Base-by-base conservation (phyloP, 371 early-diverging fungal species). In the Syncephalastrum contaminatum region DNA sequence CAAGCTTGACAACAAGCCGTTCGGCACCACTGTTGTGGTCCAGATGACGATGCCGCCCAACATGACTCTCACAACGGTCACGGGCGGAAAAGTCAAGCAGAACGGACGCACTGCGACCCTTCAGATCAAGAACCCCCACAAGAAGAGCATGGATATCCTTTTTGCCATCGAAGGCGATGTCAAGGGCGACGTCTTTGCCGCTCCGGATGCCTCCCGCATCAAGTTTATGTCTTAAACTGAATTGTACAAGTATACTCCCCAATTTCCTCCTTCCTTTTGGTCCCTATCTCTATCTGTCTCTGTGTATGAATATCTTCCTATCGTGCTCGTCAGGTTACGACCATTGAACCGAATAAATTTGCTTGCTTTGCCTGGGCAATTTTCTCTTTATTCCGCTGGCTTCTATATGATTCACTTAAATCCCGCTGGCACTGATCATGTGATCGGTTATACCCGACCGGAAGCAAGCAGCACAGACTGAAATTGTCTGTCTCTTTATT, bases 141-240 rank as follows among this genome's bases (percentile, higher is more conserved):
- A 64, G n/a, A 53, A 57, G 47, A 55, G 65, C 46, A 72, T 72
- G 69, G 36, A 30, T 2, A 2, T 30, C 12, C 10, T 30, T 0
- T 42, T 65, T 20, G 21, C 27, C 8, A 40, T 73, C 41, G 47
- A 45, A 7, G 77, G 77, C 36, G 49, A 60, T 4, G 45, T 73
- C 13, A 8, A 58, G 10, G 53, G 56, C 15, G 62, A 59, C 15
- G 61, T 76, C 18, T 76, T 76, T 64, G 63, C 65, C 30, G 71
- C 71, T 15, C 69, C 71, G 15, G 61, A 60, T 55, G 21, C 58
- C 21, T 54, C 36, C 19, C 60, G 53, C 50, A 67, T 67, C 46
- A 57, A 52, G 21, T 67, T 67, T 22, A 55, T 55, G 56, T 48
- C 56, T 14, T 55, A 25, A 36, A 30, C 0, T 30, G 36, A 30